Evolutionary conservation across 2,329 filamentous ascomycete genomes (phyloP).

Genomic region (Monilinia polystroma): DNA sequence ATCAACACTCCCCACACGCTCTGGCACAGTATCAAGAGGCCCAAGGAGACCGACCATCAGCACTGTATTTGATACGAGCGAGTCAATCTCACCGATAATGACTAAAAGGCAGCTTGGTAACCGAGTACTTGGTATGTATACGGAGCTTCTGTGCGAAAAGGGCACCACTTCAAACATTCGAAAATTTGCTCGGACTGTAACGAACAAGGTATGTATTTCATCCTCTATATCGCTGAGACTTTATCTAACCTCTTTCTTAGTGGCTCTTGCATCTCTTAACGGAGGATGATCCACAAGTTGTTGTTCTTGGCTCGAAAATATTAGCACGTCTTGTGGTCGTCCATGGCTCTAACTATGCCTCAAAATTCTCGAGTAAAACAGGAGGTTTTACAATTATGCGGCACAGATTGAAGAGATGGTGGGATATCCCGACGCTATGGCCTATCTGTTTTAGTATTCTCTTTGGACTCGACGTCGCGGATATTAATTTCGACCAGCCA

Average conservation of each 20-base stretch:
- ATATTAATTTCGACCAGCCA: conserved; percentile 68
- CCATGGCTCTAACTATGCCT: conserved; percentile 77
- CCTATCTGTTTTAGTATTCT: conserved; percentile 83
- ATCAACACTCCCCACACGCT: conserved; percentile 44
- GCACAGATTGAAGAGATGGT: conserved; percentile 79
- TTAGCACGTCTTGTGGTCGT: conserved; percentile 79
- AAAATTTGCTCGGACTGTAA: conserved; percentile 91
- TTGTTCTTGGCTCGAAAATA: conserved; percentile 78
- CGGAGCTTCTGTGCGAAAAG: conserved; percentile 73
- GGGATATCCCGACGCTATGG: conserved; percentile 84
- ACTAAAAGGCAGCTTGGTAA: conserved; percentile 71
- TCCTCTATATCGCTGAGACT: background rate
- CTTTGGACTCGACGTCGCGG: conserved; percentile 78
- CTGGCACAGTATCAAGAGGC: conserved; percentile 37
- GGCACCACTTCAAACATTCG: conserved; percentile 67
- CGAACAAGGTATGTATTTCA: conserved; percentile 70
- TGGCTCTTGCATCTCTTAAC: conserved; percentile 91
- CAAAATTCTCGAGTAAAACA: conserved; percentile 86
- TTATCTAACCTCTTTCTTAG: conserved; percentile 49
- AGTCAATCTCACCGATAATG: conserved; percentile 45
- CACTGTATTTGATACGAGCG: conserved; percentile 35
- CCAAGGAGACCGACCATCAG: conserved; percentile 37
- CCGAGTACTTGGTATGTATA: conserved; percentile 74
- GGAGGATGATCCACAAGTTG: conserved; percentile 79
- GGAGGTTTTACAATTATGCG: conserved; percentile 87